phyloP scores from a whole-genome alignment of 2,329 filamentous ascomycete genomes.

The Penicillium capsulatum region DNA sequence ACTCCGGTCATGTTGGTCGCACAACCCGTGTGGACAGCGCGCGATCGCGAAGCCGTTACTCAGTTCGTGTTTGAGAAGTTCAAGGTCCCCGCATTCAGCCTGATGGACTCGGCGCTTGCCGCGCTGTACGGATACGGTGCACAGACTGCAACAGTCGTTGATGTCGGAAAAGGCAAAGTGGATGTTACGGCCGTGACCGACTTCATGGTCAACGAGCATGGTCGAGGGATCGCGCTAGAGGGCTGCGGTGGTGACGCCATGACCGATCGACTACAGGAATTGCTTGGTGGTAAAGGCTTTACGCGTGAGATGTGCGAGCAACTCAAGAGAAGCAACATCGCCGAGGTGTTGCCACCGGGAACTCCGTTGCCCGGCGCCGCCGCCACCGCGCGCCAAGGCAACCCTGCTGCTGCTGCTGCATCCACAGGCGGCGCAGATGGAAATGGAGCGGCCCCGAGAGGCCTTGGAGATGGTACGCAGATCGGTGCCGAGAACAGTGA shows the following conservation, averaged over 20 bases:
- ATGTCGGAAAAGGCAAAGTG: slow-evolving; percentile 87
- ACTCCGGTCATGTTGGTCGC: slow-evolving; percentile 88
- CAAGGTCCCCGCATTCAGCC: slow-evolving; percentile 83
- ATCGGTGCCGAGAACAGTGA: slow-evolving; percentile 50
- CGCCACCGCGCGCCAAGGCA: slow-evolving; percentile 42
- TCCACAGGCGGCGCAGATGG: slow-evolving; percentile 50
- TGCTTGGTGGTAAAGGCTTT: slow-evolving; percentile 58
- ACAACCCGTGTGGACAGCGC: slow-evolving; percentile 83
- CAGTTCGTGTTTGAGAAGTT: slow-evolving; percentile 98
- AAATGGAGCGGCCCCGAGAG: slow-evolving; percentile 45
- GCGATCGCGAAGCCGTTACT: slow-evolving; percentile 80
- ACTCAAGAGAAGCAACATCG: slow-evolving; percentile 60
- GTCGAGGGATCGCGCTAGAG: slow-evolving; percentile 57
- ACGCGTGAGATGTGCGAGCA: slow-evolving; percentile 62
- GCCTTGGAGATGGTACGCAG: slow-evolving; percentile 53
- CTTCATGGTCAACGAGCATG: slow-evolving; percentile 67
- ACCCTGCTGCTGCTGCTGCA: slow-evolving; percentile 54
- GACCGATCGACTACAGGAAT: slow-evolving; percentile 66
- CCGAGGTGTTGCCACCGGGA: slow-evolving; percentile 56
- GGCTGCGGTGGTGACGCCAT: slow-evolving; percentile 83
- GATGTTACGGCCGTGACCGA: slow-evolving; percentile 89
- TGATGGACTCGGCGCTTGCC: slow-evolving; percentile 84
- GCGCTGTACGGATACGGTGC: slow-evolving; percentile 77
- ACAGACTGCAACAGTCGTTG: slow-evolving; percentile 76
- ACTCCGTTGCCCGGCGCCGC: slow-evolving; percentile 51